Evolutionary conservation across 2,329 filamentous ascomycete species (phyloP).

Genomic region (Lecanicillium sp.): DNA sequence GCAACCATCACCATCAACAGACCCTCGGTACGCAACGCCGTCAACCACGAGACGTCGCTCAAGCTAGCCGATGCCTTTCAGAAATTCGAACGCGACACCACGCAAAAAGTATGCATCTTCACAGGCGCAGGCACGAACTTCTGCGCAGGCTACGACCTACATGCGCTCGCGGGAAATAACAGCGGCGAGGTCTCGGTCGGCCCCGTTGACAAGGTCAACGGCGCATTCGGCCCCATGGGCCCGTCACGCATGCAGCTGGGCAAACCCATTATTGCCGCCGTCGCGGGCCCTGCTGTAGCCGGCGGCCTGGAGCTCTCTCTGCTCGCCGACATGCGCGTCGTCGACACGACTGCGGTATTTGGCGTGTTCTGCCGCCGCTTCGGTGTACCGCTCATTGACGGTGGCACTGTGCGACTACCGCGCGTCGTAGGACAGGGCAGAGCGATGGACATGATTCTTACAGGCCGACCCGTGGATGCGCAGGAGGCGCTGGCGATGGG

Average conservation of each 20-base stretch:
- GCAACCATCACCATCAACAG: conserved; percentile 51
- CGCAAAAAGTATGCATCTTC: conserved; percentile 48
- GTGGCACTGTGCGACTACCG: conserved; percentile 46
- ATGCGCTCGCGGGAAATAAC: conserved; percentile 31
- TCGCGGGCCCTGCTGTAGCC: conserved; percentile 48
- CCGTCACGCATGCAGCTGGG: conserved; percentile 42
- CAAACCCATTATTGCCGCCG: conserved; percentile 47
- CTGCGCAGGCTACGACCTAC: conserved; percentile 48
- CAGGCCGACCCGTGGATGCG: conserved; percentile 42
- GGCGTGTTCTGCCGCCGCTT: conserved; percentile 50
- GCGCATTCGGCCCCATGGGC: conserved; percentile 41
- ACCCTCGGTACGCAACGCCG: conserved; percentile 44
- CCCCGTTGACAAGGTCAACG: conserved; percentile 15
- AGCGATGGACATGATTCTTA: conserved; percentile 52
- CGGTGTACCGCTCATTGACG: conserved; percentile 28
- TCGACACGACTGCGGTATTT: conserved; percentile 46
- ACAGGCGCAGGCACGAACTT: conserved; percentile 41
- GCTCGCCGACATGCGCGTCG: conserved; percentile 46
- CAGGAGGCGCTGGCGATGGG: conserved; percentile 46
- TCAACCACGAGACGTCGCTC: conserved; percentile 41
- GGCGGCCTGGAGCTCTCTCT: conserved; percentile 47
- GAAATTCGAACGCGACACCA: conserved; percentile 41
- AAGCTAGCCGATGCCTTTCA: conserved; percentile 43
- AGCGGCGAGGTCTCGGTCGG: conserved; percentile 10
- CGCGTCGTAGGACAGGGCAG: conserved; percentile 45